Conservation (phyloP, 495 filamentous ascomycete genomes). For the Hyaloscypha variabilis region DNA sequence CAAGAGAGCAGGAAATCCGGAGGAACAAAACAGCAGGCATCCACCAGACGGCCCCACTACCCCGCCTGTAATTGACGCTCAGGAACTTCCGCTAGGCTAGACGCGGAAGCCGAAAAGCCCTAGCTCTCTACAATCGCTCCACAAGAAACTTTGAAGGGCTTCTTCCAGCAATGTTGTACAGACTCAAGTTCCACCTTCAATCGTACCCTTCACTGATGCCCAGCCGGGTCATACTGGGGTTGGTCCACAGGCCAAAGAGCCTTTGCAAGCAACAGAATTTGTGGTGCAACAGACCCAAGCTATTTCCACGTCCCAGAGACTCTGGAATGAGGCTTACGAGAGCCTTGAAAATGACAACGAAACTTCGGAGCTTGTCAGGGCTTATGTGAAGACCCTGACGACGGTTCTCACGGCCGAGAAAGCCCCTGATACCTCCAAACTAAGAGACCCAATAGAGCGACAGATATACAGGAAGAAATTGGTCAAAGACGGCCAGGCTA, state of each 20-base stretch:
- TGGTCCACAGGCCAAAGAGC: not conserved
- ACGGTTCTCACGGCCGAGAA: not conserved
- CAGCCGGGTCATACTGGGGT: not conserved
- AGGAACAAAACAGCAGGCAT: not conserved
- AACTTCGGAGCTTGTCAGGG: constrained; percentile 1
- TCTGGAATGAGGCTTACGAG: constrained; percentile 6
- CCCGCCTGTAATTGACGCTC: constrained; percentile 3
- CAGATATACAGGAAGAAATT: not conserved
- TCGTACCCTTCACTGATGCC: not conserved
- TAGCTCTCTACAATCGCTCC: not conserved
- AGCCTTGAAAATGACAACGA: not conserved
- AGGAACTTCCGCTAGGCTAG: not conserved
- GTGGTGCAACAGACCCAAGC: not conserved
- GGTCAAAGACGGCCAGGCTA: not conserved
- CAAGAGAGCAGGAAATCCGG: not conserved
- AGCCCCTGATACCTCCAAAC: not conserved
- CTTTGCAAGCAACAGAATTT: not conserved
- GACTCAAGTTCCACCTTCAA: not conserved
- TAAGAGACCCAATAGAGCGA: constrained; percentile 2
- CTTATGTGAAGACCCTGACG: constrained; percentile 4
- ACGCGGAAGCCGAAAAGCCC: constrained; percentile 2
- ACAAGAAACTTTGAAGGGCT: constrained; percentile 1
- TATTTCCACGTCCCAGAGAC: constrained; percentile 4
- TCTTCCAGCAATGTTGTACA: not conserved
- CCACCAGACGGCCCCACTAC: constrained; percentile 3